These are phyloP conservation scores for Aspergillus haitiensis DNA, from an alignment of 495 filamentous ascomycete genomes.

Conservation along the genomic window DNA sequence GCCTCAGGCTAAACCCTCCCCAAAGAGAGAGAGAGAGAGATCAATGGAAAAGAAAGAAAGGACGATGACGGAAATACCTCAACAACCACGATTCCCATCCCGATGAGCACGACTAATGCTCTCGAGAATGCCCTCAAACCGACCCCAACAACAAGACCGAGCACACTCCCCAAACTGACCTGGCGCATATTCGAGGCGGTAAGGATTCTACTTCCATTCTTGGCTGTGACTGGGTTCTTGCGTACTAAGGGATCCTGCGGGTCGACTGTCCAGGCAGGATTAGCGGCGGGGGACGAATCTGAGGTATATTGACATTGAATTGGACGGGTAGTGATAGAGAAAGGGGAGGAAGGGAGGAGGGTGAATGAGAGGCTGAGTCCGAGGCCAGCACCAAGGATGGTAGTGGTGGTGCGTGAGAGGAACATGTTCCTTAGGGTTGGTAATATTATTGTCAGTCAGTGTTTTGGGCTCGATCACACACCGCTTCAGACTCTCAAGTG, in stretches of 20 bases:
- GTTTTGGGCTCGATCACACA: too few relatives aligned
- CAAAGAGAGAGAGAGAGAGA: neutral
- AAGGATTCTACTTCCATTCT: slow-evolving; percentile 27
- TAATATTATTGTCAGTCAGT: slow-evolving; percentile 23
- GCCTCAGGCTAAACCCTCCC: neutral
- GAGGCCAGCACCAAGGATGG: slow-evolving; percentile 41
- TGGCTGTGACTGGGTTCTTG: slow-evolving; percentile 31
- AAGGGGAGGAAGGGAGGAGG: slow-evolving; percentile 39
- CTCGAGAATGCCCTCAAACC: slow-evolving; percentile 73
- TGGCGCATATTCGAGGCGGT: slow-evolving; percentile 59
- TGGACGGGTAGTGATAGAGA: slow-evolving; percentile 33
- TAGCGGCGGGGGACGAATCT: slow-evolving; percentile 24
- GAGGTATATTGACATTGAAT: slow-evolving; percentile 45
- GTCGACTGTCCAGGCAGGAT: slow-evolving; percentile 33
- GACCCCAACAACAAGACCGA: slow-evolving; percentile 68
- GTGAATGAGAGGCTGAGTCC: slow-evolving; percentile 43
- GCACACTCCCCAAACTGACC: slow-evolving; percentile 66
- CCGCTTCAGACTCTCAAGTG: too few relatives aligned
- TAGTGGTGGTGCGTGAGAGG: slow-evolving; percentile 33
- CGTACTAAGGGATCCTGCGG: slow-evolving; percentile 23
- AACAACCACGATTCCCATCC: slow-evolving; percentile 65
- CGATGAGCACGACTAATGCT: slow-evolving; percentile 69
- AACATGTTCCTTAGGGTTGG: slow-evolving; percentile 26
- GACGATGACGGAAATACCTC: slow-evolving; percentile 48
- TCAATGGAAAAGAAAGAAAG: neutral